These are phyloP conservation scores for Fistulinella prunicolor DNA, from an alignment of 768 basidiomycete species.

Conservation along the genomic window DNA sequence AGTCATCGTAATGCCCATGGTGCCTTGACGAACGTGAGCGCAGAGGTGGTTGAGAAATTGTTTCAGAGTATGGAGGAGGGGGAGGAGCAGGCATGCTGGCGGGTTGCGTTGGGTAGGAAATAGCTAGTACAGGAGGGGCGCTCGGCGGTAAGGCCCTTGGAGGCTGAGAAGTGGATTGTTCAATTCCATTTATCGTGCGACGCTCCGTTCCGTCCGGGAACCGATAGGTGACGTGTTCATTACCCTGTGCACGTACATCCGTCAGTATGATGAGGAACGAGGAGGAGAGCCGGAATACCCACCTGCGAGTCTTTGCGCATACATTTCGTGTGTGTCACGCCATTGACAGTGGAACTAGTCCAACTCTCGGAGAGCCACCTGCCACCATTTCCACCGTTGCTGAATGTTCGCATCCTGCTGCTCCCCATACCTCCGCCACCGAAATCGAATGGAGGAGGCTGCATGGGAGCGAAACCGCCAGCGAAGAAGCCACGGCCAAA, in stretches of 20 bases:
- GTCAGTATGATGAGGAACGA: neutral
- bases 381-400: constrained; percentile 7
- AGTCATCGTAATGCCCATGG: constrained; percentile 8
- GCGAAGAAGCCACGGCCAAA: constrained; percentile 15
- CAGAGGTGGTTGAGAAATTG: constrained; percentile 5
- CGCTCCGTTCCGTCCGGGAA: constrained; percentile 66
- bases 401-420: constrained; percentile 11
- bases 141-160: constrained; percentile 11
- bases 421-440: constrained; percentile 14
- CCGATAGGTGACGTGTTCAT: constrained; percentile 66
- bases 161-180: constrained; percentile 30
- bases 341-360: constrained; percentile 58
- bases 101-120: neutral
- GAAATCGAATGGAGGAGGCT: constrained; percentile 12
- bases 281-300: constrained; percentile 23
- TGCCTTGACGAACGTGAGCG: constrained; percentile 21
- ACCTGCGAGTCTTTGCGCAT: constrained; percentile 59
- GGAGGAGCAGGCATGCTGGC: constrained; percentile 9
- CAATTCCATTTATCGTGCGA: constrained; percentile 65
- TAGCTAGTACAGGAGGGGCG: constrained; percentile 2
- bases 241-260: constrained; percentile 48
- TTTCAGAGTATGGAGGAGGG: constrained; percentile 24
- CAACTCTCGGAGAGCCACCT: constrained; percentile 56
- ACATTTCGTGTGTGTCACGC: constrained; percentile 58
- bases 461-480: constrained; percentile 5